phyloP scores from a whole-genome alignment of 1,139 yeast genomes.

The Pichia sp. region DNA sequence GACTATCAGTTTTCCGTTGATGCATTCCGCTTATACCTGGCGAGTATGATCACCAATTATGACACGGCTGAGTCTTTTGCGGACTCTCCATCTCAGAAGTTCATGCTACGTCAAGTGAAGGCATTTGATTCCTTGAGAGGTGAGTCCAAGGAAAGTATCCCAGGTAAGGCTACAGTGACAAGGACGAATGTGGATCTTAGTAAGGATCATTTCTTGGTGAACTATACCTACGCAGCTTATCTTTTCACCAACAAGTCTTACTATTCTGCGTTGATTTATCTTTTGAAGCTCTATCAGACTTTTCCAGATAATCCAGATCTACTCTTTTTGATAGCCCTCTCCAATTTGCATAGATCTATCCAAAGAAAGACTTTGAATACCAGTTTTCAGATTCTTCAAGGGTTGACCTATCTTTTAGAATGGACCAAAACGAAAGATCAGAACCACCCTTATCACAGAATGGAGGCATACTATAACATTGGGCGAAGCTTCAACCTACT shows the following conservation, averaged over 20 bases:
- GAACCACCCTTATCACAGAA: conserved; percentile 47
- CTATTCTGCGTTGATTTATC: conserved; percentile 66
- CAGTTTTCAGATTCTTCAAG: conserved; percentile 82
- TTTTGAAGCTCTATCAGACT: conserved; percentile 53
- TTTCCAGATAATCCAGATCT: conserved; percentile 74
- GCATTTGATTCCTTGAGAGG: conserved; percentile 70
- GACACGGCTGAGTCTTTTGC: conserved; percentile 55
- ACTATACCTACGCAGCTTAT: conserved; percentile 72
- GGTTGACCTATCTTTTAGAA: conserved; percentile 68
- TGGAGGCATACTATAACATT: conserved; percentile 76
- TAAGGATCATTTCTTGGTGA: conserved; percentile 60
- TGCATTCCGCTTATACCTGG: conserved; percentile 57
- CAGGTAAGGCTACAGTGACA: conserved; percentile 71
- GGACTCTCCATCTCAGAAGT: conserved; percentile 82
- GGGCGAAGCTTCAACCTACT: conserved; percentile 82
- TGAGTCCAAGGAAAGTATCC: conserved; percentile 38
- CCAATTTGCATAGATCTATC: conserved; percentile 88
- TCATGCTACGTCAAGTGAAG: conserved; percentile 78
- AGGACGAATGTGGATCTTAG: conserved; percentile 38
- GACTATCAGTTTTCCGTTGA: conserved; percentile 71
- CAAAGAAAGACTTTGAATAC: conserved; percentile 83
- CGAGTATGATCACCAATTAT: conserved; percentile 59
- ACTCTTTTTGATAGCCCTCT: conserved; percentile 64
- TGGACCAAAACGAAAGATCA: conserved; percentile 44
- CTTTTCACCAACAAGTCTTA: conserved; percentile 80